These are phyloP conservation scores for Yamadazyma atmosphaerica DNA, from an alignment of 1,139 yeast species.

Conservation along the genomic window DNA sequence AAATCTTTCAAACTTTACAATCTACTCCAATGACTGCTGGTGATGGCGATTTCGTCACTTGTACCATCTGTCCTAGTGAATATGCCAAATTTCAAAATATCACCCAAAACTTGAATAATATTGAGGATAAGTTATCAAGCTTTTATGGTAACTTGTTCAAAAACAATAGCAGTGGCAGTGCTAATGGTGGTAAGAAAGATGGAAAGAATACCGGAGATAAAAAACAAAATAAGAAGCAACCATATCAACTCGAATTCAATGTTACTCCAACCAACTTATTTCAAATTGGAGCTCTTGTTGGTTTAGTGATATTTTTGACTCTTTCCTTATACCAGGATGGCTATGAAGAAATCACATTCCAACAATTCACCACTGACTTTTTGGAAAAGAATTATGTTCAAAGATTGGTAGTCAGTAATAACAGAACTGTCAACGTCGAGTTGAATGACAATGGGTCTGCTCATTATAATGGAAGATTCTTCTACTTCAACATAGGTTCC, in stretches of 20 bases:
- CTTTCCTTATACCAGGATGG: slow-evolving; percentile 19
- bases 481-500: slow-evolving; percentile 80
- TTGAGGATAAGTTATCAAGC: slow-evolving; percentile 17
- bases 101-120: slow-evolving; percentile 13
- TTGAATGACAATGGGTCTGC: slow-evolving; percentile 38
- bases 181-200: slow-evolving; percentile 13
- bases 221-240: slow-evolving; percentile 9
- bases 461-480: slow-evolving; percentile 21
- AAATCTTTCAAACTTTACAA: slow-evolving; percentile 29
- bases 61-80: slow-evolving; percentile 34
- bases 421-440: slow-evolving; percentile 39
- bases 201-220: slow-evolving; percentile 10
- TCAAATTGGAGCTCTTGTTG: slow-evolving; percentile 31
- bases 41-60: slow-evolving; percentile 22
- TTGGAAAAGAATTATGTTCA: slow-evolving; percentile 41
- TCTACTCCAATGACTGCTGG: slow-evolving; percentile 29
- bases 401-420: slow-evolving; percentile 39
- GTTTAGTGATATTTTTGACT: slow-evolving; percentile 24
- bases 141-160: slow-evolving; percentile 16
- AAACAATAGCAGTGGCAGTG: slow-evolving; percentile 5
- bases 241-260: slow-evolving; percentile 26
- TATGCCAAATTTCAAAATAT: slow-evolving; percentile 19
- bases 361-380: slow-evolving; percentile 42
- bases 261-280: slow-evolving; percentile 29
- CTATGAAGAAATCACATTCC: slow-evolving; percentile 42